Conservation (phyloP, 2,329 filamentous ascomycete species). For the Colletotrichum scovillei region DNA sequence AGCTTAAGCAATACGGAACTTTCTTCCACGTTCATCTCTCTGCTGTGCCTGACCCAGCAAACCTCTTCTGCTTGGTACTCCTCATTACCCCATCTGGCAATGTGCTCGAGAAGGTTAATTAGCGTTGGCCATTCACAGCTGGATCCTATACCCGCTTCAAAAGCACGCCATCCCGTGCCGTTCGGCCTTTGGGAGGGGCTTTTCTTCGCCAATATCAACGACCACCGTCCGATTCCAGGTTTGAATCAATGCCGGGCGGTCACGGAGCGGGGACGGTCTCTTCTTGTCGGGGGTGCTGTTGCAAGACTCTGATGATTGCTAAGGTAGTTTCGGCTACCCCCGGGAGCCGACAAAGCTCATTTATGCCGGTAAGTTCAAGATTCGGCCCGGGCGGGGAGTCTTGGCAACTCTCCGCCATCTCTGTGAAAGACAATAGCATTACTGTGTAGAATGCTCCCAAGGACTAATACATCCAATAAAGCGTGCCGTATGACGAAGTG, state of each 20-base stretch:
- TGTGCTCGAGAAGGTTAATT: neutral
- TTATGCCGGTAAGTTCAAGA: neutral
- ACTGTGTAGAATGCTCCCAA: neutral
- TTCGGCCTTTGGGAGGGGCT: neutral
- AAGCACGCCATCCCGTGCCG: neutral
- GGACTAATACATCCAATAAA: neutral
- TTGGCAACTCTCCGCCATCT: neutral
- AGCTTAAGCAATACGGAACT: neutral
- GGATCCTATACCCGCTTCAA: neutral
- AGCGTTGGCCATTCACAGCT: neutral
- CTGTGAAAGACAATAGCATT: neutral
- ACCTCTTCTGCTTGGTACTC: neutral
- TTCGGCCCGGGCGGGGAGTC: neutral
- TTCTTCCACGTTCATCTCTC: neutral
- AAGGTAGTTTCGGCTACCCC: neutral
- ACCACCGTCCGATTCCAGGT: neutral
- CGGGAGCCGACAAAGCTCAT: neutral
- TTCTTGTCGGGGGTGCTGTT: neutral
- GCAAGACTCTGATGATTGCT: neutral
- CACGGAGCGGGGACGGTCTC: neutral
- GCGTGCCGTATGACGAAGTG: neutral
- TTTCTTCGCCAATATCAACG: neutral
- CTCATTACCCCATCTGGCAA: neutral
- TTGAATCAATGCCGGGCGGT: neutral
- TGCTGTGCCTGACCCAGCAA: neutral